phyloP scores from a whole-genome alignment of 495 filamentous ascomycete species.

The Aspergillus coremiiformis region DNA sequence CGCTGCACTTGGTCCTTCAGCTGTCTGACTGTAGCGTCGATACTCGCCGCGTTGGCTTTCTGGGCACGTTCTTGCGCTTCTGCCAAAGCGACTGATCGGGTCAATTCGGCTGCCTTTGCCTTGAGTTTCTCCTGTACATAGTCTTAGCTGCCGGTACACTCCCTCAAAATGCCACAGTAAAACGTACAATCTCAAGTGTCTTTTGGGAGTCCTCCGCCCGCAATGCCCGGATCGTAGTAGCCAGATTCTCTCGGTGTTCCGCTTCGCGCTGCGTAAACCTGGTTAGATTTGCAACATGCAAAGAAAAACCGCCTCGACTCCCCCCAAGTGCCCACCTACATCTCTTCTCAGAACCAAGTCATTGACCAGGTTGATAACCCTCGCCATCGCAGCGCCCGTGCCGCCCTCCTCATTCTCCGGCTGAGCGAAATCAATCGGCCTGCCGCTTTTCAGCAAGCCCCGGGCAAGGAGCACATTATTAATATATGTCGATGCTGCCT shows the following conservation, averaged over 20 bases:
- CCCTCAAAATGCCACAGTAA: background rate
- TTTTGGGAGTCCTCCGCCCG: slow-evolving; percentile 65
- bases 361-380: slow-evolving; percentile 86
- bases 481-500: slow-evolving; percentile 86
- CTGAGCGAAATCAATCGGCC: slow-evolving; percentile 75
- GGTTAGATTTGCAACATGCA: too few species aligned
- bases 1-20: slow-evolving; percentile 75
- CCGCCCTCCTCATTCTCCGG: slow-evolving; percentile 61
- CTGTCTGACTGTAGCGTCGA: slow-evolving; percentile 59
- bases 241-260: slow-evolving; percentile 72
- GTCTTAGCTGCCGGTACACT: slow-evolving; percentile 9
- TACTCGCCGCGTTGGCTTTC: slow-evolving; percentile 57
- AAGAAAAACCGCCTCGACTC: too few species aligned
- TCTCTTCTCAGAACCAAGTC: slow-evolving; percentile 81
- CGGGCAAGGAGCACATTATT: slow-evolving; percentile 92
- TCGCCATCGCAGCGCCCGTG: slow-evolving; percentile 64
- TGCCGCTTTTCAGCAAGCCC: slow-evolving; percentile 77
- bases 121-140: slow-evolving; percentile 48
- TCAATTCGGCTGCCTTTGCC: slow-evolving; percentile 61
- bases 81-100: slow-evolving; percentile 65
- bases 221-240: slow-evolving; percentile 67
- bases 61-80: slow-evolving; percentile 66
- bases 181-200: slow-evolving; percentile 47
- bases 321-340: slow-evolving; percentile 40
- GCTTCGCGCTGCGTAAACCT: slow-evolving; percentile 64